Percentiles rank a stretch among this genome's conserved stretches.
Conservation (phyloP, 192 early-diverging fungal species). For the Oehlia diaphana region DNA sequence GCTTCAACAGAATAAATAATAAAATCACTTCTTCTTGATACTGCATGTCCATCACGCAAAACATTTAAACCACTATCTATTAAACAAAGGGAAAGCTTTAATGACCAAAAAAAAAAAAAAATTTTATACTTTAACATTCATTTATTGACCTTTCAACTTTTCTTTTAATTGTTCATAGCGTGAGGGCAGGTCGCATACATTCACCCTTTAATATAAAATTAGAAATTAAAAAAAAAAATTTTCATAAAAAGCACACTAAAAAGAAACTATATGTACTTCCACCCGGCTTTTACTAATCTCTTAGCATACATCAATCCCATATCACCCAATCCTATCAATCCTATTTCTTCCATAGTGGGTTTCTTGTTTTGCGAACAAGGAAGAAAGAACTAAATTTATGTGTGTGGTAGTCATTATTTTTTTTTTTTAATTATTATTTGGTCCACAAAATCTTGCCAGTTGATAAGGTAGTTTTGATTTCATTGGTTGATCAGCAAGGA, state of each 20-base stretch:
- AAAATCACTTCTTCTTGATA: constrained; percentile 81
- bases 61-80: constrained; percentile 58
- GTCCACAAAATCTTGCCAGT: too few species aligned
- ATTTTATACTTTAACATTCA: too few species aligned
- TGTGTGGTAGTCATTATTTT: too few species aligned
- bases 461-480: too few species aligned
- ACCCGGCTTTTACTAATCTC: constrained; percentile 71
- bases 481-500: too few species aligned
- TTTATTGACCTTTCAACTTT: constrained; percentile 51
- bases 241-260: background rate
- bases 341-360: too few species aligned
- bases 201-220: constrained; percentile 52
- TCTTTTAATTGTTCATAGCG: constrained; percentile 66
- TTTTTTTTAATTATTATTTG: too few species aligned
- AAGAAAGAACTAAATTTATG: too few species aligned
- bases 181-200: constrained; percentile 85
- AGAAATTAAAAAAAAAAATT: too few species aligned
- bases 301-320: constrained; percentile 85
- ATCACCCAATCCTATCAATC: too few species aligned
- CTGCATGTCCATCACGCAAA: constrained; percentile 77
- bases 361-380: too few species aligned
- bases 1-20: constrained; percentile 97
- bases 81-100: background rate
- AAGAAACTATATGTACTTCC: constrained; percentile 54
- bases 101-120: too few species aligned